A percentile compares a stretch with the other conserved stretches of the same genome.
Evolutionary conservation across 78 protist species (phyloP).

Genomic region (Capsaspora owczarzaki): DNA sequence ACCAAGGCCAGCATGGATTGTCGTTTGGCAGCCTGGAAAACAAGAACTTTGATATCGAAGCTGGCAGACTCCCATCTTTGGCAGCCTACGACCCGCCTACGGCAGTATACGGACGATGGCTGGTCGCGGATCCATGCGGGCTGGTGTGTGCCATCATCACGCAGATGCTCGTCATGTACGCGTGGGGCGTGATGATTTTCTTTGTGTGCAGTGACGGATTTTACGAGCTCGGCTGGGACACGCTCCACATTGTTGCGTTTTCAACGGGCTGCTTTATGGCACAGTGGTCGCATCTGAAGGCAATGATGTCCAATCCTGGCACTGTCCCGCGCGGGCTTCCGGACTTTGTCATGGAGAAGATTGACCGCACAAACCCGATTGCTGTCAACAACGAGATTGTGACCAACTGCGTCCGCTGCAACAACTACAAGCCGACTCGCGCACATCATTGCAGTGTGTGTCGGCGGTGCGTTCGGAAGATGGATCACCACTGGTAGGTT

Average conservation of each 20-base stretch:
- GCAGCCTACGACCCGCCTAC: too few relatives aligned
- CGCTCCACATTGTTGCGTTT: neutral
- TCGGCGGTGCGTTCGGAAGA: neutral
- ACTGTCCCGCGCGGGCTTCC: neutral
- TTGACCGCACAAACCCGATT: neutral
- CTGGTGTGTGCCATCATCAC: neutral
- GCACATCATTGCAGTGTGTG: slow-evolving; percentile 10
- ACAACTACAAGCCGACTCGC: neutral
- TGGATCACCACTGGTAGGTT: slow-evolving; percentile 3
- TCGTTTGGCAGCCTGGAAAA: too few relatives aligned
- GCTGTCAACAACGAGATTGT: neutral
- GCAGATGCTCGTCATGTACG: neutral
- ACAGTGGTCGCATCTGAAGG: neutral
- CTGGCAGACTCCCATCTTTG: too few relatives aligned
- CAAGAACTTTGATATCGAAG: too few relatives aligned
- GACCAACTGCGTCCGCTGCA: neutral
- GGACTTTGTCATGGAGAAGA: neutral
- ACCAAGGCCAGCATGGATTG: too few relatives aligned
- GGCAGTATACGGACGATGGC: too few relatives aligned
- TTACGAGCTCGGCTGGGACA: neutral
- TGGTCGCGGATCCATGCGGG: neutral
- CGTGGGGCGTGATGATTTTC: neutral
- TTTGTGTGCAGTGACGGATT: neutral
- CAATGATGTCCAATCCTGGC: neutral
- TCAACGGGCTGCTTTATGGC: neutral